phyloP scores from a whole-genome alignment of 2,329 filamentous ascomycete genomes.

The Lecanicillium sp. region DNA sequence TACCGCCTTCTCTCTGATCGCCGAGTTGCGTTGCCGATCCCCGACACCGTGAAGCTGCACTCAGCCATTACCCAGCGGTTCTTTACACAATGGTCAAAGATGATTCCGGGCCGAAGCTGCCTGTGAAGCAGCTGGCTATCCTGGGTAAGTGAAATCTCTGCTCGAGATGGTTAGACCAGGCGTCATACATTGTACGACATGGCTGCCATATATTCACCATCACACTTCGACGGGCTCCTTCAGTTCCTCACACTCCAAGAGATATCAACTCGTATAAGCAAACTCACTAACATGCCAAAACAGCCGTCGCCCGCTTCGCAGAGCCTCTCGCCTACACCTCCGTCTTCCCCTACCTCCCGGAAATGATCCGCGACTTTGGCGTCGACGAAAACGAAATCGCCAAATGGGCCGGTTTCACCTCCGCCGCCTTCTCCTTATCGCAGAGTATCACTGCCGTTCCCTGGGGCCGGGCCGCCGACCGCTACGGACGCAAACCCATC shows the following conservation, averaged over 20 bases:
- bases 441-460: conserved; percentile 67
- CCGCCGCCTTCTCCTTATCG: conserved; percentile 64
- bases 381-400: conserved; percentile 66
- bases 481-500: conserved; percentile 72
- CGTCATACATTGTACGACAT: too few species aligned
- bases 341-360: conserved; percentile 64
- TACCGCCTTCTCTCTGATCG: too few species aligned
- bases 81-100: conserved; percentile 5
- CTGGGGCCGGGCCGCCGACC: conserved; percentile 74
- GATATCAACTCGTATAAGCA: not conserved
- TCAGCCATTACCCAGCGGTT: too few species aligned
- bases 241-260: conserved; percentile 27
- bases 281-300: not conserved
- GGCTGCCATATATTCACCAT: too few species aligned
- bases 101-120: conserved; percentile 53
- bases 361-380: conserved; percentile 79
- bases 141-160: conserved; percentile 51
- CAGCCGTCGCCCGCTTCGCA: conserved; percentile 72
- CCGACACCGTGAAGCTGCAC: too few species aligned
- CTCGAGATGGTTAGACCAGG: not conserved
- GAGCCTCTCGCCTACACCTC: conserved; percentile 70
- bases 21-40: too few species aligned
- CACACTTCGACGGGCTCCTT: conserved; percentile 17
- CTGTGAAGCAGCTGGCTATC: conserved; percentile 69
- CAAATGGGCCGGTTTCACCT: conserved; percentile 72